Evolutionary conservation across 768 basidiomycete species (phyloP).

Genomic region (Hygrocybe punicea): DNA sequence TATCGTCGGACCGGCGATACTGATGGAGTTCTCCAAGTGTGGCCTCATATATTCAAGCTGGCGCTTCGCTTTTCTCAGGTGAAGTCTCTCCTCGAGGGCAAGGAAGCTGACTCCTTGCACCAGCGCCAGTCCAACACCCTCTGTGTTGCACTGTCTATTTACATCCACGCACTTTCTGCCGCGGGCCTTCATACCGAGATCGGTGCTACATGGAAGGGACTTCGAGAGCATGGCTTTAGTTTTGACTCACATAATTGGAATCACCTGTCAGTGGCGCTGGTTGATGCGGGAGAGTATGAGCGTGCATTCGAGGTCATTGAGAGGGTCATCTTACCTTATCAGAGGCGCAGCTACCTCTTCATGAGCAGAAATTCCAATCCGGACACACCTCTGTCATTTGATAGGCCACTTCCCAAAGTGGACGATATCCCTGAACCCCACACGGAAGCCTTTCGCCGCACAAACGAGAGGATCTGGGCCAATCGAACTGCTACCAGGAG

Average conservation of each 20-base stretch:
- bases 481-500: conserved; percentile 17
- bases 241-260: conserved; percentile 95
- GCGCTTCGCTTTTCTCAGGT: conserved; percentile 44
- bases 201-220: conserved; percentile 60
- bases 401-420: conserved; percentile 22
- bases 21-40: conserved; percentile 55
- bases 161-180: conserved; percentile 69
- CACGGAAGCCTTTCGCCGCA: conserved; percentile 28
- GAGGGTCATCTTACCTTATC: conserved; percentile 64
- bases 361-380: conserved; percentile 31
- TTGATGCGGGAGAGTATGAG: conserved; percentile 77
- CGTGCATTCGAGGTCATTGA: conserved; percentile 83
- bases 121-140: conserved; percentile 51
- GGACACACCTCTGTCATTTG: conserved; percentile 41
- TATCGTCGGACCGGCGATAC: conserved; percentile 61
- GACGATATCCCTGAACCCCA: conserved; percentile 15
- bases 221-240: conserved; percentile 60
- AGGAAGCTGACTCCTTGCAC: conserved; percentile 14
- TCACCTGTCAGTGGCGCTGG: conserved; percentile 67
- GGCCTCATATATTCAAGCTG: conserved; percentile 65
- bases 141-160: conserved; percentile 75
- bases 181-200: conserved; percentile 61
- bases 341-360: conserved; percentile 29
- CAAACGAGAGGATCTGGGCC: conserved; percentile 22
- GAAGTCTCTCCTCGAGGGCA: conserved; percentile 31